These are phyloP conservation scores for Sporothrix humicola DNA, from an alignment of 2,329 filamentous ascomycete species.

Conservation along the genomic window DNA sequence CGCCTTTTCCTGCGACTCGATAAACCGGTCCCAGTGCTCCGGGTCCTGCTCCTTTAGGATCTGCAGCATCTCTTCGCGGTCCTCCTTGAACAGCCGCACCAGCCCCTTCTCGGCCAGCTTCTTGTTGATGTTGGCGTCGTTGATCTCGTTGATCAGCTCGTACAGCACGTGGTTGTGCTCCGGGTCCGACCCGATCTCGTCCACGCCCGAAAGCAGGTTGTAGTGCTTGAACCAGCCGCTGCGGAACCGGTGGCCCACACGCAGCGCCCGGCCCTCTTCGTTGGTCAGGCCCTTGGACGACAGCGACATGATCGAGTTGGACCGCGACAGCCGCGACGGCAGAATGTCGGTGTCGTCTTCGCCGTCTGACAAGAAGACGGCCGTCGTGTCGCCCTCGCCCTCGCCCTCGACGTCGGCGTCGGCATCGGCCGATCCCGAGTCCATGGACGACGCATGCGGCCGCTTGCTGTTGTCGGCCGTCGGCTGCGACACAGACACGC, in stretches of 20 bases:
- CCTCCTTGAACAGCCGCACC: slow-evolving; percentile 65
- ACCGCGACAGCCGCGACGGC: slow-evolving; percentile 53
- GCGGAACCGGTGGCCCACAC: slow-evolving; percentile 63
- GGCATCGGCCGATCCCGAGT: slow-evolving; percentile 30
- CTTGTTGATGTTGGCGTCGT: slow-evolving; percentile 61
- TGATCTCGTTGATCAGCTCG: slow-evolving; percentile 67
- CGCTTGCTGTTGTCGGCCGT: slow-evolving; percentile 28
- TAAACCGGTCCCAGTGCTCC: slow-evolving; percentile 67
- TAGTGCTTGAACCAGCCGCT: slow-evolving; percentile 59
- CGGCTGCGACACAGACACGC: slow-evolving; percentile 40
- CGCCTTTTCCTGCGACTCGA: slow-evolving; percentile 66
- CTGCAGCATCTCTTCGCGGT: slow-evolving; percentile 57
- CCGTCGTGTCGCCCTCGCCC: slow-evolving; percentile 39
- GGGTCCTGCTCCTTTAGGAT: slow-evolving; percentile 66
- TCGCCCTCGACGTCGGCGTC: slow-evolving; percentile 26
- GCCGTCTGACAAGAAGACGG: slow-evolving; percentile 52
- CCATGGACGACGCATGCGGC: slow-evolving; percentile 38
- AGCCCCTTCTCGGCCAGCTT: slow-evolving; percentile 64
- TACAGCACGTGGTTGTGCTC: slow-evolving; percentile 60
- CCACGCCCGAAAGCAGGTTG: slow-evolving; percentile 55
- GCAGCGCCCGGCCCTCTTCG: slow-evolving; percentile 63
- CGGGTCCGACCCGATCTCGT: slow-evolving; percentile 58
- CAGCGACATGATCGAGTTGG: slow-evolving; percentile 58
- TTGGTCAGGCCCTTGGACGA: slow-evolving; percentile 59
- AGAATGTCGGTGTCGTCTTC: slow-evolving; percentile 57